Base-by-base conservation (phyloP, 140 eudicot genomes). In the Anethum foeniculum region DNA sequence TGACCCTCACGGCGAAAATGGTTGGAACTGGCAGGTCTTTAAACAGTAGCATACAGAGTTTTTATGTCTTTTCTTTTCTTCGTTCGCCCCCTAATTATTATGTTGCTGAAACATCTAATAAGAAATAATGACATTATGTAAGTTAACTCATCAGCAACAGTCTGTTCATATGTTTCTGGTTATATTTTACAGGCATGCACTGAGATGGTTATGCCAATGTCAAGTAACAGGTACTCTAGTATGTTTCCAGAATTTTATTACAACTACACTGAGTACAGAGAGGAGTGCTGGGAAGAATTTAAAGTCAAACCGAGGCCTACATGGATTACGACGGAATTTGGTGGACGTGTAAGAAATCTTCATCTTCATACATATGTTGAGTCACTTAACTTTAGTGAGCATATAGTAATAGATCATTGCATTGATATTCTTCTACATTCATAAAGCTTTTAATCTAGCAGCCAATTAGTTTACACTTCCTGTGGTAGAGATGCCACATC, bases 1-100 rank as follows among this genome's bases (percentile, higher is more conserved):
- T 71, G 98, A 92, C 62, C 97, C 97, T 41, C 97, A 94, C 73
- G 98, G 98, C 83, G 87, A 90, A 94, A 77, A 83, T 62, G 98
- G 98, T 58, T 94, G 98, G 98, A 86, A 92, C 81, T 94, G 96
- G 96, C 98, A 94, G 97, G 98, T 94, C 12, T 47, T 54, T 30
- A 19, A 30, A 34, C 46, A 25, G 75, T 78, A 27, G 18, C 34
- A 8, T 78, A 10, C 21, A 49, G 72, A 58, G 65, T 25, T 32
- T 76, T 77, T 2, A 52, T 13, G 27, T 60, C 2, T 9, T 12
- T 16, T 76, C n/a, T 30, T 51, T 13, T 36, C 46, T 69, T 36
- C 43, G 14, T 71, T 7, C 15, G 4, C 3, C 16, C 34, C 38
- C 25, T 36, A 5, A 27, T 19, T 76, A 16, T 21, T 56, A 43